Percentiles rank a stretch among this genome's conserved stretches.
Evolutionary conservation across 805 yeast genomes (phyloP).

Genomic region (Nadsonia fulvescens): DNA sequence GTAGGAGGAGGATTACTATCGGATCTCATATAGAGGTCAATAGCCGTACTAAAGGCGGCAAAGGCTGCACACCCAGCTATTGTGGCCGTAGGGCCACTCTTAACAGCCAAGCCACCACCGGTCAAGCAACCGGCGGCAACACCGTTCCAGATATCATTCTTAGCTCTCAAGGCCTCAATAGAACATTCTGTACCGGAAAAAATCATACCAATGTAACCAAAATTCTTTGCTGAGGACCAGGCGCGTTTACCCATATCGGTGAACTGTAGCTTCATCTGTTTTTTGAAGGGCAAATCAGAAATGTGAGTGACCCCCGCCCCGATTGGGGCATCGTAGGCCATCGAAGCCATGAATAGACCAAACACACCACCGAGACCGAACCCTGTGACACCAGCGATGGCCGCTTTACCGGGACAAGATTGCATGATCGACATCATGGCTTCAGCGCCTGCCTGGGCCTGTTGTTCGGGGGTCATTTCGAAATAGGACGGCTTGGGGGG

Average conservation of each 20-base stretch:
- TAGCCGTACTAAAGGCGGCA: constrained; percentile 63
- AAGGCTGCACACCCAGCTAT: constrained; percentile 90
- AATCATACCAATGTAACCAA: constrained; percentile 82
- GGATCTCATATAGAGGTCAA: constrained; percentile 71
- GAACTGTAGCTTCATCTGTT: constrained; percentile 83
- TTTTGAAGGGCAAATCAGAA: constrained; percentile 73
- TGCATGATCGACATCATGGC: constrained; percentile 70
- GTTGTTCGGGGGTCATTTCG: constrained; percentile 81
- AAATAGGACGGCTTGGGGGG: constrained; percentile 21
- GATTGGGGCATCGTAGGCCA: constrained; percentile 75
- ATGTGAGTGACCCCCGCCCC: constrained; percentile 33
- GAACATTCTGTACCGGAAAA: constrained; percentile 87
- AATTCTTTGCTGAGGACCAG: constrained; percentile 79
- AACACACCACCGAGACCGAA: constrained; percentile 90
- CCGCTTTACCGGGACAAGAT: constrained; percentile 90
- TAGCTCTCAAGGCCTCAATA: constrained; percentile 71
- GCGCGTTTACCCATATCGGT: constrained; percentile 83
- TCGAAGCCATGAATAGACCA: constrained; percentile 71
- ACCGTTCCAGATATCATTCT: constrained; percentile 84
- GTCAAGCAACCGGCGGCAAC: constrained; percentile 88
- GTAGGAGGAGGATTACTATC: constrained; percentile 72
- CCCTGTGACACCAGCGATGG: constrained; percentile 83
- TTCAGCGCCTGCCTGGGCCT: constrained; percentile 77
- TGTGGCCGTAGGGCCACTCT: constrained; percentile 89
- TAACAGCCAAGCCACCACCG: constrained; percentile 87